phyloP scores from a whole-genome alignment of 2,329 filamentous ascomycete species.

The Cladosporium colombiae region DNA sequence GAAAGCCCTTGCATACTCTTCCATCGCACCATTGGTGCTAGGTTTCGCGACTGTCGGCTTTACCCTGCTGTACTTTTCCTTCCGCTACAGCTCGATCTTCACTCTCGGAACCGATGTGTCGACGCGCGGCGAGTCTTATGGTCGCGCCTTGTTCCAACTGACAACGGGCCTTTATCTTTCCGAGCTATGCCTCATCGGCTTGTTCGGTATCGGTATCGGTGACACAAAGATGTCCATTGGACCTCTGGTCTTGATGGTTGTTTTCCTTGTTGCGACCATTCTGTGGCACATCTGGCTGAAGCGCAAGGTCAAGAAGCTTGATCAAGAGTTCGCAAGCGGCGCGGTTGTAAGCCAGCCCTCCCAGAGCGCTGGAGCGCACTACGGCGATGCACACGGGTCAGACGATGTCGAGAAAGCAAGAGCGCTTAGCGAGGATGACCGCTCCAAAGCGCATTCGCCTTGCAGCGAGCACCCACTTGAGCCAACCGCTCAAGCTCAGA shows the following conservation, averaged over 20 bases:
- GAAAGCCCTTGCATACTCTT: constrained; percentile 46
- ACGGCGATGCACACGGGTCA: constrained; percentile 31
- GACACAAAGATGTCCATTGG: constrained; percentile 37
- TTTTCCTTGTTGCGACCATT: constrained; percentile 43
- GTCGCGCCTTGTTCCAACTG: constrained; percentile 47
- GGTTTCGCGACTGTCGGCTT: constrained; percentile 48
- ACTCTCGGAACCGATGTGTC: constrained; percentile 47
- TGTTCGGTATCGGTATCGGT: constrained; percentile 45
- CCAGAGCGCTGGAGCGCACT: not conserved
- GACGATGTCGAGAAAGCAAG: constrained; percentile 26
- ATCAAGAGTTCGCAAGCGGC: constrained; percentile 1
- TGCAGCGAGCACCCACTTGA: not conserved
- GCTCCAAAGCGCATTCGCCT: constrained; percentile 15
- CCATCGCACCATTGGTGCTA: constrained; percentile 49
- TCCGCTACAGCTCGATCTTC: constrained; percentile 52
- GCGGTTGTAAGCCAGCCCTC: constrained; percentile 22
- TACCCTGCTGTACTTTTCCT: constrained; percentile 48
- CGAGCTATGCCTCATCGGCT: constrained; percentile 48
- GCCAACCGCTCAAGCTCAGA: not conserved
- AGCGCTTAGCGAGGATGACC: constrained; percentile 26
- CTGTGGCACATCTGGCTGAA: constrained; percentile 43
- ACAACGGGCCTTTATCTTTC: constrained; percentile 48
- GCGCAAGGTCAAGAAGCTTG: constrained; percentile 35
- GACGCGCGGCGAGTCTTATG: constrained; percentile 46
- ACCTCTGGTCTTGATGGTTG: constrained; percentile 44